A percentile compares a stretch with the other conserved stretches of the same genome.
phyloP scores from a whole-genome alignment of 805 yeast species.

The Candida broadrunensis region DNA sequence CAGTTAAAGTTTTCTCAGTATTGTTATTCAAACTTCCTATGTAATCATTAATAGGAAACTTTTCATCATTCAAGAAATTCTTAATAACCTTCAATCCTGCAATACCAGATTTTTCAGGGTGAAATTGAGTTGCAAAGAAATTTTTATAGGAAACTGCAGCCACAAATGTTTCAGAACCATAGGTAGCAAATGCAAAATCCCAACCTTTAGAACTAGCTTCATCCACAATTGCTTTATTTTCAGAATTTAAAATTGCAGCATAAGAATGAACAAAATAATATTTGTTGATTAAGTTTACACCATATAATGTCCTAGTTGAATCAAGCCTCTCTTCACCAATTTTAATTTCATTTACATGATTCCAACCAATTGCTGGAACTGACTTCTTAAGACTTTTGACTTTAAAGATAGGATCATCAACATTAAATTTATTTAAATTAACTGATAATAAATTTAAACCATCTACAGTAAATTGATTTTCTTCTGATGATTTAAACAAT shows the following conservation, averaged over 20 bases:
- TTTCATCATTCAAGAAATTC: constrained; percentile 57
- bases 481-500: constrained; percentile 71
- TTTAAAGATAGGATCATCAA: constrained; percentile 30
- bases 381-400: constrained; percentile 51
- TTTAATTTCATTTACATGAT: constrained; percentile 38
- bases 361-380: constrained; percentile 99
- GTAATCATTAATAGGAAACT: constrained; percentile 17
- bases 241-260: constrained; percentile 62
- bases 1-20: constrained; percentile 44
- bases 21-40: constrained; percentile 15
- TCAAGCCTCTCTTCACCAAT: constrained; percentile 20
- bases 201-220: constrained; percentile 42
- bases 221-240: constrained; percentile 23
- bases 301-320: constrained; percentile 44
- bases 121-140: constrained; percentile 94
- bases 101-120: constrained; percentile 95
- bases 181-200: constrained; percentile 69
- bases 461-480: constrained; percentile 58
- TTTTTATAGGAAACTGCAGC: constrained; percentile 79
- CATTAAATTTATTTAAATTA: constrained; percentile 53
- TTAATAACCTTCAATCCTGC: constrained; percentile 81
- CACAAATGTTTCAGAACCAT: constrained; percentile 76
- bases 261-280: constrained; percentile 96
- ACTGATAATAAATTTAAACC: constrained; percentile 49
- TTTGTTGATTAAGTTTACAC: constrained; percentile 62